Base-by-base conservation (phyloP, 495 filamentous ascomycete species). In the Hypoxylon intermedium region DNA sequence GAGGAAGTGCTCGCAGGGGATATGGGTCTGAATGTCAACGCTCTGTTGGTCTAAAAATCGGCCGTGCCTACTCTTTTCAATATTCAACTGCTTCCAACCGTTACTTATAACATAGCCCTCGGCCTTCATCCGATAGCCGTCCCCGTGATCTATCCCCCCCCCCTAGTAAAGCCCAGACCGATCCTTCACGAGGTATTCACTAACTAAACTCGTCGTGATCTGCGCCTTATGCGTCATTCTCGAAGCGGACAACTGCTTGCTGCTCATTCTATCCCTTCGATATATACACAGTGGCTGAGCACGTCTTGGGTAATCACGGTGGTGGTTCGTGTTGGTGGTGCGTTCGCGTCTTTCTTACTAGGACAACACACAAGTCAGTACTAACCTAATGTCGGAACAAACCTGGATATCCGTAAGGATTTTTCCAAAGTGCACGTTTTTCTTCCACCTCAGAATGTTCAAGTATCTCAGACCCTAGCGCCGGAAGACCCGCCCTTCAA, bases 401-500 rank as follows among this genome's bases (percentile, higher is more conserved):
- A 48, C 28, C 46, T 47, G 24, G 46, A 52, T 56, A 54, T 45
- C 48, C 61, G 53, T 38, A 38, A 37, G 55, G 49, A 55, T 56
- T 59, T 28, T 47, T 43, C 52, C 51, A 60, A 65, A 56, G 28
- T 65, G 55, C 50, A 59, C 9, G 40, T 58, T 40, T 64, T 34
- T 49, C 36, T 15, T 40, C 33, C 42, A 21, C 53, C 57, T 46
- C 51, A 23, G 53, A 56, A 12, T 16, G 16, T 44, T 26, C n/a
- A 26, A 62, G 54, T 53, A 50, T 26, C 37, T 37, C 47, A 50
- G 53, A 62, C 63, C 63, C 53, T 58, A 15, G 63, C 45, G 40
- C 58, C 58, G 53, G 63, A 62, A 67, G 63, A 67, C 57, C 58
- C 63, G 63, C 58, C 53, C 41, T 47, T 60, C 58, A 62, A 60